A percentile compares a stretch with the other conserved stretches of the same genome.
Conservation (phyloP, 2,329 filamentous ascomycete genomes). For the Lachnellula arida region DNA sequence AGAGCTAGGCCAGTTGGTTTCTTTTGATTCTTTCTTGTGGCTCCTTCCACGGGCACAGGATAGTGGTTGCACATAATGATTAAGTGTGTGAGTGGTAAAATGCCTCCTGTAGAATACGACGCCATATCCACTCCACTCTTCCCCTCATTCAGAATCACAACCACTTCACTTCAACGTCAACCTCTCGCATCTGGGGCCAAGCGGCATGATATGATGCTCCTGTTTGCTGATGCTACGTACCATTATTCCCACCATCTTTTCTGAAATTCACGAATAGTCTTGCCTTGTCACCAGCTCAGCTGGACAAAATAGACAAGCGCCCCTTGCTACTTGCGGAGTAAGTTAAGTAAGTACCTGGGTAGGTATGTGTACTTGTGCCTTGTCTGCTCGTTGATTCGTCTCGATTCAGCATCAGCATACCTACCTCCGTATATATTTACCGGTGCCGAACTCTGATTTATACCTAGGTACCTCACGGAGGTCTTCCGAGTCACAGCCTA, state of each 20-base stretch:
- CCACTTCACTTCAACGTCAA: too few species aligned
- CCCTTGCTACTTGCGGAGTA: neutral
- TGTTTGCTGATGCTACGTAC: slow-evolving; percentile 1
- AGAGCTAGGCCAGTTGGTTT: neutral
- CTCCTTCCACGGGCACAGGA: neutral
- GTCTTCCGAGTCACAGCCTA: neutral
- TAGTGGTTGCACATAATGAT: too few species aligned
- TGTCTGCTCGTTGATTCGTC: slow-evolving; percentile 6
- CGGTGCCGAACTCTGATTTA: neutral
- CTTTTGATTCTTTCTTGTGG: too few species aligned
- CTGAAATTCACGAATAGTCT: slow-evolving; percentile 7
- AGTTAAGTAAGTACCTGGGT: too few species aligned
- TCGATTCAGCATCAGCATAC: slow-evolving; percentile 9
- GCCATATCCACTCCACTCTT: neutral
- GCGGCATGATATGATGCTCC: neutral
- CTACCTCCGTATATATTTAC: slow-evolving; percentile 12
- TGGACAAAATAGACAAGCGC: slow-evolving; percentile 12
- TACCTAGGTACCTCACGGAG: neutral
- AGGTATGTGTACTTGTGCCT: slow-evolving; percentile 4
- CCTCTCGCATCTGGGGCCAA: too few species aligned
- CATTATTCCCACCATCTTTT: neutral
- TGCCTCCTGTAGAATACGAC: slow-evolving; percentile 10
- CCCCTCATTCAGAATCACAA: slow-evolving; percentile 8
- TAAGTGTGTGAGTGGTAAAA: neutral
- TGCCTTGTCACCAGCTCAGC: slow-evolving; percentile 16